phyloP scores from a whole-genome alignment of 1,284 basidiomycete species.

The Leccinum pachyderme region DNA sequence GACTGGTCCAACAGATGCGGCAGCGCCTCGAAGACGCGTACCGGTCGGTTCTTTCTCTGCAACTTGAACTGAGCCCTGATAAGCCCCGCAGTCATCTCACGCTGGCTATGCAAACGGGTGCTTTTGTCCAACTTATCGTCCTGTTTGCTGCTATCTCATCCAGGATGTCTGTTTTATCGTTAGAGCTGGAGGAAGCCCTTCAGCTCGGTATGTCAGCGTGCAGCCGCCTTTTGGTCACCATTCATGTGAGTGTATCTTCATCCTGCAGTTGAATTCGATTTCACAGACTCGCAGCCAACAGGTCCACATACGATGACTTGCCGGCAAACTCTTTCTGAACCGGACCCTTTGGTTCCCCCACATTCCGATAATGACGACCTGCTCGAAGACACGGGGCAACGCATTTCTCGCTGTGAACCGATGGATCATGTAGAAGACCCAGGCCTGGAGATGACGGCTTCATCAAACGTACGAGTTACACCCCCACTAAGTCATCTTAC shows the following conservation, averaged over 20 bases:
- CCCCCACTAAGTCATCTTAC: not conserved
- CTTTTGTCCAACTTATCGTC: conserved; percentile 66
- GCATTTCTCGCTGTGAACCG: conserved; percentile 8
- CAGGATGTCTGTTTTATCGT: conserved; percentile 48
- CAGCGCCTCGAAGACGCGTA: conserved; percentile 48
- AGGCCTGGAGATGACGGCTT: not conserved
- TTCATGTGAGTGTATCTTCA: conserved; percentile 20
- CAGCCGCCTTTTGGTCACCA: conserved; percentile 26
- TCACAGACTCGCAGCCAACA: conserved; percentile 20
- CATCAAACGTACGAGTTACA: not conserved
- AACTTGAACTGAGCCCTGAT: not conserved
- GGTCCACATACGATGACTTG: not conserved
- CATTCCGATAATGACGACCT: conserved; percentile 1
- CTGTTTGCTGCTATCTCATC: conserved; percentile 59
- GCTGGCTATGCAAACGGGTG: conserved; percentile 64
- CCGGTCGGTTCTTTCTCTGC: conserved; percentile 38
- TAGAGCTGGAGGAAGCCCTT: conserved; percentile 43
- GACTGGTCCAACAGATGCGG: conserved; percentile 42
- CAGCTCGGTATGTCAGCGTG: conserved; percentile 31
- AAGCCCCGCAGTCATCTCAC: conserved; percentile 49
- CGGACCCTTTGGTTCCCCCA: not conserved
- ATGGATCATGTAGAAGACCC: not conserved
- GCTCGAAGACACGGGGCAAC: conserved; percentile 16
- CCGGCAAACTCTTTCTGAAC: conserved; percentile 1
- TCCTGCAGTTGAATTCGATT: not conserved